Conservation (phyloP, 306 rosid species). For the Sechiopsis laciniata region DNA sequence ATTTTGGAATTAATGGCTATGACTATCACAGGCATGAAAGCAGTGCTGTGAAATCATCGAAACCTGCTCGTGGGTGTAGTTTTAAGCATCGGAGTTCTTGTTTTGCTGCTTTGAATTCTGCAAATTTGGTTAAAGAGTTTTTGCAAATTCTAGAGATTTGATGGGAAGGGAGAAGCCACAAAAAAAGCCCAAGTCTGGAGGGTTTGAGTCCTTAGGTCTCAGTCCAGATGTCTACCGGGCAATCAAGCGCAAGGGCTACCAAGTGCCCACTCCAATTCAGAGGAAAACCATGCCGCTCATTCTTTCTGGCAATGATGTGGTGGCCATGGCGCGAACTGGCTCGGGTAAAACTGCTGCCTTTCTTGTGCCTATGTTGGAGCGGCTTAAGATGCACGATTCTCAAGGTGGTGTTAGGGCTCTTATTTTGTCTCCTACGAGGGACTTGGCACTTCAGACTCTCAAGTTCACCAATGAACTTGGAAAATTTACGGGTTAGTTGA, state of each 20-base stretch:
- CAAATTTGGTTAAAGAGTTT: not conserved
- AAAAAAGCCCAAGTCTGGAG: slow-evolving; percentile 72
- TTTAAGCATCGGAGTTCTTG: no score
- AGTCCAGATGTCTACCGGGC: slow-evolving; percentile 53
- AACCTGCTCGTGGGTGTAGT: no score
- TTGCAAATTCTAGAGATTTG: not conserved
- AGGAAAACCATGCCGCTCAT: slow-evolving; percentile 89
- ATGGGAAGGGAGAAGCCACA: slow-evolving; percentile 34
- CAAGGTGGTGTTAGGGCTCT: slow-evolving; percentile 82
- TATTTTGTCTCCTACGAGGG: slow-evolving; percentile 75
- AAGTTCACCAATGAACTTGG: slow-evolving; percentile 79
- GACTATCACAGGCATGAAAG: no score
- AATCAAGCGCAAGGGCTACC: slow-evolving; percentile 79
- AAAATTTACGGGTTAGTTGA: slow-evolving; percentile 50
- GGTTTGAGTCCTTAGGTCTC: slow-evolving; percentile 72
- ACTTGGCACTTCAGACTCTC: slow-evolving; percentile 80
- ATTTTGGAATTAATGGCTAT: no score
- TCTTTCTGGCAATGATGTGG: slow-evolving; percentile 74
- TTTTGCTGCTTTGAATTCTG: no score
- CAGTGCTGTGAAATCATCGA: no score
- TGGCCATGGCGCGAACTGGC: slow-evolving; percentile 97
- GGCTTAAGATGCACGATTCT: slow-evolving; percentile 63
- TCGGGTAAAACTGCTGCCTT: slow-evolving; percentile 97
- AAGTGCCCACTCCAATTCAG: slow-evolving; percentile 89
- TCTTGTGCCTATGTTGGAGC: slow-evolving; percentile 81